Percentiles rank a stretch among this genome's conserved stretches.
phyloP scores from a whole-genome alignment of 176 grass and related monocot genomes.

The Dendrocalamus sinicus region DNA sequence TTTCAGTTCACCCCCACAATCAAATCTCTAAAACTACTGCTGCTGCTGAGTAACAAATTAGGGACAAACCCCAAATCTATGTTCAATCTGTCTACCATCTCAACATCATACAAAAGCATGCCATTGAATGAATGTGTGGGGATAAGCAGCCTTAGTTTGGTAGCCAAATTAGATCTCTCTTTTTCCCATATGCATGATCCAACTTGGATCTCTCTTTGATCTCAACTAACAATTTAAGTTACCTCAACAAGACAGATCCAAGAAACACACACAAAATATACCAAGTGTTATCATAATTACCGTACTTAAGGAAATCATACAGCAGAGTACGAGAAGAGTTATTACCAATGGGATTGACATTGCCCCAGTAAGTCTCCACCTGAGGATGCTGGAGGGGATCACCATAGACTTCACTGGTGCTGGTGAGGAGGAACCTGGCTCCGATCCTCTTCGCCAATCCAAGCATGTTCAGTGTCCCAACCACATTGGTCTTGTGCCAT shows the following conservation, averaged over 20 bases:
- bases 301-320: background rate
- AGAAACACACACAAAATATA: background rate
- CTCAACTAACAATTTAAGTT: constrained; percentile 42
- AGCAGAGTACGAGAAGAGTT: constrained; percentile 13
- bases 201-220: constrained; percentile 19
- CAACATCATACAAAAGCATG: constrained; percentile 27
- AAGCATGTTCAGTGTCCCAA: constrained; percentile 95
- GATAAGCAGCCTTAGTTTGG: constrained; percentile 42
- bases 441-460: constrained; percentile 88
- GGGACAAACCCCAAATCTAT: constrained; percentile 24
- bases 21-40: background rate
- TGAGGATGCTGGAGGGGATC: constrained; percentile 94
- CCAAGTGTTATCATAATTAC: background rate
- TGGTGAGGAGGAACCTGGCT: constrained; percentile 89
- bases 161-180: background rate
- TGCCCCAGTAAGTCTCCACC: constrained; percentile 99
- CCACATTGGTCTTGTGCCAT: constrained; percentile 93
- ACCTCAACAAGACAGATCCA: constrained; percentile 5
- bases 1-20: constrained; percentile 21
- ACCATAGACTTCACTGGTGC: constrained; percentile 95
- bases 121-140: constrained; percentile 12
- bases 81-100: constrained; percentile 16
- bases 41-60: constrained; percentile 1
- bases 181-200: constrained; percentile 35
- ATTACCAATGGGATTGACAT: constrained; percentile 94